phyloP scores from a whole-genome alignment of 225 moss, liverwort and hornwort genomes.

The Polytrichum commune region DNA sequence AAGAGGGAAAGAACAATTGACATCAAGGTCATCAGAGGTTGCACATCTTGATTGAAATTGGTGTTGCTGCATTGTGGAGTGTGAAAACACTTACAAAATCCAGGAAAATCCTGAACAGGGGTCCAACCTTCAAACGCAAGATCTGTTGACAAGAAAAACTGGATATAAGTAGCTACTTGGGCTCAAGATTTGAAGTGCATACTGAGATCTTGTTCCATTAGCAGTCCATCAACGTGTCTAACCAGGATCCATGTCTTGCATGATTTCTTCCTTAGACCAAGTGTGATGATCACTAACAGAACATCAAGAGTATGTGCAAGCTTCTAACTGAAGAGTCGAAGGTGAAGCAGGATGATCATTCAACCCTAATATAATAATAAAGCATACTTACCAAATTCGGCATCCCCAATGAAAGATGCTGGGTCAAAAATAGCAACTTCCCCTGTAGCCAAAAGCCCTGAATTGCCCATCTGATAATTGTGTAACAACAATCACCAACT shows the following conservation, averaged over 20 bases:
- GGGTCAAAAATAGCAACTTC: conserved; percentile 83
- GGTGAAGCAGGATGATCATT: not conserved
- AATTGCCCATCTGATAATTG: conserved; percentile 69
- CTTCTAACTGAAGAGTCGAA: too few species aligned
- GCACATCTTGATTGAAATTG: not conserved
- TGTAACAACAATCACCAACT: not conserved
- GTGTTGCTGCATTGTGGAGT: not conserved
- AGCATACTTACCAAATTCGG: conserved; percentile 64
- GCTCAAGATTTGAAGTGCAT: too few species aligned
- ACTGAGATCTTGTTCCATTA: too few species aligned
- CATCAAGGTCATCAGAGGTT: not conserved
- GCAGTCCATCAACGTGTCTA: too few species aligned
- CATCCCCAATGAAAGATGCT: conserved; percentile 69
- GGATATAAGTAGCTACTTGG: too few species aligned
- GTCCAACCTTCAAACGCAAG: conserved; percentile 82
- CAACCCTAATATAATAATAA: not conserved
- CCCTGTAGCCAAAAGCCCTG: conserved; percentile 58
- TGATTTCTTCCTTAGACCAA: not conserved
- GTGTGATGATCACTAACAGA: not conserved
- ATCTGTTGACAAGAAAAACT: conserved; percentile 29
- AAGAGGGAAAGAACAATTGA: not conserved
- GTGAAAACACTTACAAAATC: conserved; percentile 47
- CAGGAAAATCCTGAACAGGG: conserved; percentile 71
- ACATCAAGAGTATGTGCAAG: too few species aligned
- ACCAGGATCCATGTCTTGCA: not conserved